Evolutionary conservation across 2,329 filamentous ascomycete species (phyloP).

Genomic region (Anisogramma anomala): DNA sequence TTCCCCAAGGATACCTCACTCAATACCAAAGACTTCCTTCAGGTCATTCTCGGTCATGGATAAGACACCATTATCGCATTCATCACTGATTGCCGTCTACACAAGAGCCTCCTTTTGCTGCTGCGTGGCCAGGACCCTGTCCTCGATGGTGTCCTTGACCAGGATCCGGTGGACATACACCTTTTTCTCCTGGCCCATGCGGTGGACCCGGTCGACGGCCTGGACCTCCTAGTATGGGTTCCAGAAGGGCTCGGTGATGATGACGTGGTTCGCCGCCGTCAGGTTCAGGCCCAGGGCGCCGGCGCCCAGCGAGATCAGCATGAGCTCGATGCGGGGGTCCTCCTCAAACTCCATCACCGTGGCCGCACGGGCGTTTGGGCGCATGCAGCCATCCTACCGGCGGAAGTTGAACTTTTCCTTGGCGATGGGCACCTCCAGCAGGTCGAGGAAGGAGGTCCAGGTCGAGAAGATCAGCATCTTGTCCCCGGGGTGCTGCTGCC

Average conservation of each 20-base stretch:
- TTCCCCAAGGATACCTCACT: too few relatives aligned
- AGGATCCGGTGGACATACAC: conserved; percentile 71
- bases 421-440: conserved; percentile 23
- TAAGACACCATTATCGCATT: too few relatives aligned
- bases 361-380: conserved; percentile 37
- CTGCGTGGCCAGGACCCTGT: conserved; percentile 69
- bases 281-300: conserved; percentile 76
- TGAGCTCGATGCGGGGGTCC: conserved; percentile 41
- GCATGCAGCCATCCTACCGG: conserved; percentile 24
- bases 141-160: conserved; percentile 65
- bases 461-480: conserved; percentile 25
- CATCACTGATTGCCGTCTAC: conserved; percentile 64
- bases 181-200: conserved; percentile 61
- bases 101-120: conserved; percentile 65
- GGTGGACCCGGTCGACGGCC: conserved; percentile 74
- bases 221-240: conserved; percentile 85
- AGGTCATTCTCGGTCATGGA: too few relatives aligned
- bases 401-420: conserved; percentile 19
- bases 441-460: conserved; percentile 25
- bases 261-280: conserved; percentile 66
- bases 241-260: conserved; percentile 84
- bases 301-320: conserved; percentile 65
- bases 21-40: too few relatives aligned
- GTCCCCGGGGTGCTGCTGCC: conserved; percentile 17
- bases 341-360: conserved; percentile 54